phyloP scores from a whole-genome alignment of 352 stramenopile genomes.

The Pythium insidiosum region DNA sequence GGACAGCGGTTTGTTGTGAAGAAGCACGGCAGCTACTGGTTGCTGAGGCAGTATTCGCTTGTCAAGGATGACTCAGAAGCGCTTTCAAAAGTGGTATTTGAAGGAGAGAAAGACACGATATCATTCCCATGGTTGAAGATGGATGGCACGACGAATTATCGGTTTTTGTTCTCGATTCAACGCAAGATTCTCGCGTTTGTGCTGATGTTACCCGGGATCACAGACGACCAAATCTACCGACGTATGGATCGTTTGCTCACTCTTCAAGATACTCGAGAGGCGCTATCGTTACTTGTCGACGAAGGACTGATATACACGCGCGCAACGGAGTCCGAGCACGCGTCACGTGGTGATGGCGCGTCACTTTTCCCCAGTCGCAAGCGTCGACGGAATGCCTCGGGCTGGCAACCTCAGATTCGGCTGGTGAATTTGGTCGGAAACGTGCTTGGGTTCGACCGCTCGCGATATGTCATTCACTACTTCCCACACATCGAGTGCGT shows the following conservation, averaged over 20 bases:
- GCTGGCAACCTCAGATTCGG: background rate
- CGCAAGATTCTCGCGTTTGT: conserved; percentile 59
- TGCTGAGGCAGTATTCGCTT: conserved; percentile 60
- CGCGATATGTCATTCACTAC: conserved; percentile 45
- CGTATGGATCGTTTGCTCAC: conserved; percentile 58
- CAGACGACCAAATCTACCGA: conserved; percentile 35
- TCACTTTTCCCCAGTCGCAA: conserved; percentile 29
- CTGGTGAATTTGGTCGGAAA: conserved; percentile 31
- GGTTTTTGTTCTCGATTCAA: conserved; percentile 71
- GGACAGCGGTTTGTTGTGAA: conserved; percentile 58
- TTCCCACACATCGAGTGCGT: conserved; percentile 77
- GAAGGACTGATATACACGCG: conserved; percentile 64
- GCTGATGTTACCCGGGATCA: conserved; percentile 45
- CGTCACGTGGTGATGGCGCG: background rate
- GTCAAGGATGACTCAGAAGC: conserved; percentile 10
- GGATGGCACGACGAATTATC: conserved; percentile 65
- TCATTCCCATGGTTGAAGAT: conserved; percentile 82
- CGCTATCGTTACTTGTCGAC: conserved; percentile 55
- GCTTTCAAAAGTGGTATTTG: conserved; percentile 37
- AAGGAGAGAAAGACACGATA: conserved; percentile 69
- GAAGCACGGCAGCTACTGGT: conserved; percentile 57
- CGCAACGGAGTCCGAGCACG: conserved; percentile 7
- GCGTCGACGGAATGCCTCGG: background rate
- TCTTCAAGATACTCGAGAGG: conserved; percentile 68
- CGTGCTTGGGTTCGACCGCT: conserved; percentile 40